Conservation (phyloP, 1,284 basidiomycete species). For the Polyporus tsugae region DNA sequence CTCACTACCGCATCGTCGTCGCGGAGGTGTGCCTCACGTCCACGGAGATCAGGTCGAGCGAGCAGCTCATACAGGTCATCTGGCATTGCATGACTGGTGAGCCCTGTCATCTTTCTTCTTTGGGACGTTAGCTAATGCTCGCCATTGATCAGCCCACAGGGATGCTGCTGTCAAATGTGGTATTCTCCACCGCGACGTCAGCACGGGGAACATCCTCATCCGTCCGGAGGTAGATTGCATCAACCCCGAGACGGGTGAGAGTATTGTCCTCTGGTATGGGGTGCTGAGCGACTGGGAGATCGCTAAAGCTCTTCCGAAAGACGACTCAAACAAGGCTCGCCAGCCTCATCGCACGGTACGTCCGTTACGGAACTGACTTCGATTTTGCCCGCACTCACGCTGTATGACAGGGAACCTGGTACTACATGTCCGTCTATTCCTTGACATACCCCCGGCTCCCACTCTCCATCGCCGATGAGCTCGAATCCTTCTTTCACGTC, state of each 20-base stretch:
- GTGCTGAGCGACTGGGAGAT: conserved; percentile 27
- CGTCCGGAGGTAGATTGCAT: conserved; percentile 3
- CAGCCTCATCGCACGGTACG: conserved; percentile 18
- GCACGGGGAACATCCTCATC: conserved; percentile 15
- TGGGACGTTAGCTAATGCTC: background rate
- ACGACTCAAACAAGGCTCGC: background rate
- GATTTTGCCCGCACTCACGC: background rate
- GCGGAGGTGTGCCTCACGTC: conserved; percentile 20
- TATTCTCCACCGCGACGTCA: background rate
- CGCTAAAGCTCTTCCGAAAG: conserved; percentile 6
- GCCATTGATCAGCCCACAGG: background rate
- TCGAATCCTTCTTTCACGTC: conserved; percentile 27
- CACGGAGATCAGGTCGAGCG: background rate
- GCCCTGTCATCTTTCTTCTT: background rate
- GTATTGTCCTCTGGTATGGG: conserved; percentile 2
- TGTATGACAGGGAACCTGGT: conserved; percentile 24
- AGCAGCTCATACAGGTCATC: conserved; percentile 12
- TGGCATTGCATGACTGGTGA: conserved; percentile 10
- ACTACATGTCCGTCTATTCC: conserved; percentile 20
- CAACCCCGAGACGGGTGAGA: background rate
- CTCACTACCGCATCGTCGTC: conserved; percentile 23
- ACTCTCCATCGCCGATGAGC: conserved; percentile 18
- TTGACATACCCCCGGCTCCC: background rate
- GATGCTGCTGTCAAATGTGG: conserved; percentile 9
- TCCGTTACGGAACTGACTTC: background rate